Evolutionary conservation across 1,284 basidiomycete species (phyloP), one percentile per base, ranked within the genome.

Genomic region (Trichosporon inkin): DNA sequence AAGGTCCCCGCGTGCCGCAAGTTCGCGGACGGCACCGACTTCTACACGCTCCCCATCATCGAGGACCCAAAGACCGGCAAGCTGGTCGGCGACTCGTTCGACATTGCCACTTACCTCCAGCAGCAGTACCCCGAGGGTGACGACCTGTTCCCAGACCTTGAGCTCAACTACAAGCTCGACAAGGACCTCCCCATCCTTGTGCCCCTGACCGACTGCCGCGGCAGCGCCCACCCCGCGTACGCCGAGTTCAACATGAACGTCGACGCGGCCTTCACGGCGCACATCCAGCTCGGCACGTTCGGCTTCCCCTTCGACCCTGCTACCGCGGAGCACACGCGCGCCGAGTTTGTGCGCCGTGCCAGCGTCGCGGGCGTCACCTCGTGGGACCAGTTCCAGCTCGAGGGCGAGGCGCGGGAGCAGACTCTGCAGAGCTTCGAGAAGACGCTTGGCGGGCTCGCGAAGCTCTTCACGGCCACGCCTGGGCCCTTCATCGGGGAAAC

Each of bases 281-380:
- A 49, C 24, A 22, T 49, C 24, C 22, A 22, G 13, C 44, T 49
- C 14, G 22, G 44, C 28, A 49, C 44, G 44, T 24, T 49, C 44
- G 28, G 28, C 24, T 49, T 49, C 44, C 44, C 44, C 44, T 49
- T 28, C 16, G 44, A 49, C 24, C 44, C 44, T 2, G 11, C 24
- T 2, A 49, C 44, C 2, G 44, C 44, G 4, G 44, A 49, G 14
- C 22, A 49, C 22, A 49, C 44, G 11, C 22, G 11, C 1, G 44
- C 44, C 44, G 44, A 49, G 44, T 49, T 49, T 16, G 44, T 49
- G 16, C 44, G 44, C 44, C 44, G 44, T 16, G 44, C 44, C 44
- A 49, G 44, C 44, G 44, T 49, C 24, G 44, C 44, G 22, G 44
- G 44, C 22, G 28, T 49, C n/a, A 49, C 44, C 22, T n/a, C 14